Evolutionary conservation across 345 rosid species (phyloP), one percentile per base, ranked within the genome.

Genomic region (Aethionema arabicum): DNA sequence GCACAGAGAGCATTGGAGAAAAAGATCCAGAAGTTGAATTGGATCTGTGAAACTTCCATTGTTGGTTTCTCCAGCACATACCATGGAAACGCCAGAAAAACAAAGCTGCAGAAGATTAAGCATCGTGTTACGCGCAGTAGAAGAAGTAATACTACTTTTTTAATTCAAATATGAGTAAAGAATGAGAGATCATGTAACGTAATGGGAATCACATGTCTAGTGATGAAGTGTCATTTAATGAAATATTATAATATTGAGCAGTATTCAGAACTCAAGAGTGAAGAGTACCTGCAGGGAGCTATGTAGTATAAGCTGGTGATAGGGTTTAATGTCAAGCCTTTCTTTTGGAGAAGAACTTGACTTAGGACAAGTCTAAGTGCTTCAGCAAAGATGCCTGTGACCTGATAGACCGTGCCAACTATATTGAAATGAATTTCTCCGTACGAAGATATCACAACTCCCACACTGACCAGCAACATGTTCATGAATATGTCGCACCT

Each of bases 1-100:
- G 97, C 97, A 76, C 96, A 84, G 6, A 87, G 76, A 46, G 99
- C 99, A 63, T 90, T 93, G 67, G 99, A 84, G 85, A 93, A 84
- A 79, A 93, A 90, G 63, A 90, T 87, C 97, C 97, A 93, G 70
- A 90, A 87, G 70, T 87, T 90, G 83, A 93, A 93, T 59, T 93
- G 96, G 65, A 87, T 79, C 78, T 83, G 92, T 36, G 92, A 62
- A 61, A 84, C 80, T 77, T 82, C 88, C 85, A 93, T 90, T 9
- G 59, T 79, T 6, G 90, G 91, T 84, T 76, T 80, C 90, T 87
- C 99, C 75, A 90, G 67, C 42, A 90, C 77, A 74, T 77, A 87
- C 99, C 99, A 90, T 50, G 99, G 97, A 42, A 78, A 84, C 74
- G 84, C 87, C 54, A 93, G 85, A 71, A 87, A 93, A 51, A 84